Evolutionary conservation across 306 rosid species (phyloP), one percentile per base, ranked within the genome.

Genomic region (Quercus agrifolia): DNA sequence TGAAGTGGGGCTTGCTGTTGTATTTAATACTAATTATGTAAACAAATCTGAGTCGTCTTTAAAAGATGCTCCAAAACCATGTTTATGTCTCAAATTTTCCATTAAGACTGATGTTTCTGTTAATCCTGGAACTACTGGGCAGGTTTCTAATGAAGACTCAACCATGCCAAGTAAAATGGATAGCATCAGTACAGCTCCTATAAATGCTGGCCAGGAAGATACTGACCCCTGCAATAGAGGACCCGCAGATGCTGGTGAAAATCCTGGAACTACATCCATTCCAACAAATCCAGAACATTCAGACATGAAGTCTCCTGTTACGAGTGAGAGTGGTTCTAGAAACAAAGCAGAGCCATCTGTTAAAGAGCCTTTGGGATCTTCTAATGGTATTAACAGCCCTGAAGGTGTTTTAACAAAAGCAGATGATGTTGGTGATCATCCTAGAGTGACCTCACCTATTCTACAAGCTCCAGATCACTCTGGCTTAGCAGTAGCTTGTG

Each of bases 31-130:
- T 56, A 57, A 70, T 79, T 83, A 82, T 74, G 77, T 63, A 68
- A 80, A 74, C 74, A 86, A 79, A 71, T 73, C 81, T 69, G 86
- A 73, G 57, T 68, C 75, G 68, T 77, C 85, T 67, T 58, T 75
- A 31, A 82, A 79, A 82, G 78, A 77, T 62, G 79, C 79, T 86
- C 80, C 83, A 67, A 74, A 69, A 59, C 80, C 91, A 76, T 54
- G 41, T 75, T 77, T 76, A 74, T 44, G 74, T 66, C 67, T 58
- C 5, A 4, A 81, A 67, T 76, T 64, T 74, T 74, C 86, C 66
- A 62, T 51, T 52, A 74, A 79, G 66, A 67, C 82, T 25, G 78
- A 80, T 38, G 78, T 19, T 83, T 51, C 23, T 59, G 76, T 74
- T 63, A 67, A 68, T 78, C 77, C 73, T 56, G 76, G 70, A 61